Evolutionary conservation across 176 grass and related monocot genomes (phyloP).

Genomic region (Aegilops bicornis): DNA sequence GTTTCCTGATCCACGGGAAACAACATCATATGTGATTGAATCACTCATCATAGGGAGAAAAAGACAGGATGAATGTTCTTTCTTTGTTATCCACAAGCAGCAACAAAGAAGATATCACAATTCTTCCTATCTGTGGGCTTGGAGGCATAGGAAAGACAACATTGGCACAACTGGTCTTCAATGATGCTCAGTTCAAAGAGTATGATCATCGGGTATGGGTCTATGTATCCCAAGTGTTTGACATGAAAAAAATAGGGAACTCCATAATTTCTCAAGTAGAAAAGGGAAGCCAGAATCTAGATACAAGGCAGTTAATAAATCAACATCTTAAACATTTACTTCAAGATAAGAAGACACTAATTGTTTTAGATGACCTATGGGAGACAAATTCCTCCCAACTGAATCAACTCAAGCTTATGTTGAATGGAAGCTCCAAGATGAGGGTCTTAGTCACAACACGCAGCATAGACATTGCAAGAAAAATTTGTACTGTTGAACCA

Average conservation of each 20-base stretch:
- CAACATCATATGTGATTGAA: neutral
- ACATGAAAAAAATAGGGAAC: slow-evolving; percentile 9
- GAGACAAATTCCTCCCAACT: neutral
- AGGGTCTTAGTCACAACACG: neutral
- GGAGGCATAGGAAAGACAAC: slow-evolving; percentile 24
- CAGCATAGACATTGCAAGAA: neutral
- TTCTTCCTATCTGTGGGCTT: slow-evolving; percentile 13
- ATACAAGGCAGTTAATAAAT: neutral
- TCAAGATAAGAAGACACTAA: neutral
- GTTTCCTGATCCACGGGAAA: neutral
- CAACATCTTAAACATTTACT: neutral
- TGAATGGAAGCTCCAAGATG: neutral
- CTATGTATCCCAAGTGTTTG: slow-evolving; percentile 8
- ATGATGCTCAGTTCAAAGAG: neutral
- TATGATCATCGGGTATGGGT: slow-evolving; percentile 16
- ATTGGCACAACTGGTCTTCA: slow-evolving; percentile 22
- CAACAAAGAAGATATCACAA: no score
- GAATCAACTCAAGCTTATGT: neutral
- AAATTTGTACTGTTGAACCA: neutral
- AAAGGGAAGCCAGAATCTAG: neutral
- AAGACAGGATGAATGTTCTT: neutral
- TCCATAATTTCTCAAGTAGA: slow-evolving; percentile 4
- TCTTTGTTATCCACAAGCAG: no score
- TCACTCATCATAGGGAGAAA: neutral
- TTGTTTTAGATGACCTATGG: slow-evolving; percentile 1